These are phyloP conservation scores for Fraxinus xanthoxyloides DNA, from an alignment of 305 asterid genomes.

Conservation along the genomic window DNA sequence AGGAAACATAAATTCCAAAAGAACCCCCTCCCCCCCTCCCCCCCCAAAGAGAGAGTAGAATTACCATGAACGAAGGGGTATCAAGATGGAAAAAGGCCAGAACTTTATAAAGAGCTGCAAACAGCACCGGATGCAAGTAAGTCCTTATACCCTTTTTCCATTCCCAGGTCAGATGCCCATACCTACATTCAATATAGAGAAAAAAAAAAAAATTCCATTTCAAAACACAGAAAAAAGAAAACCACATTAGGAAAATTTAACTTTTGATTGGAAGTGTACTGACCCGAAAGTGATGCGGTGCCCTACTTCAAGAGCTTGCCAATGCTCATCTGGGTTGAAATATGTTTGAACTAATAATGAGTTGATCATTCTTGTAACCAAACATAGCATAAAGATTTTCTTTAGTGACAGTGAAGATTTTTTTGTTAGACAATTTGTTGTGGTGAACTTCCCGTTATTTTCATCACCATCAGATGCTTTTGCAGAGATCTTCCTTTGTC, in stretches of 20 bases:
- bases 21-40: not conserved
- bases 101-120: slow-evolving; percentile 75
- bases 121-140: slow-evolving; percentile 78
- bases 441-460: not conserved
- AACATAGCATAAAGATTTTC: slow-evolving; percentile 44
- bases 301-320: slow-evolving; percentile 89
- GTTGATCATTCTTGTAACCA: slow-evolving; percentile 42
- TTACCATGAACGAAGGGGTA: slow-evolving; percentile 83
- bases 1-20: not conserved
- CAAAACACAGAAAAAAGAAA: not conserved
- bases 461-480: not conserved
- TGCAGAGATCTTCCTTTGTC: slow-evolving; percentile 15
- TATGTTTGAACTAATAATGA: slow-evolving; percentile 85
- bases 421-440: not conserved
- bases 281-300: slow-evolving; percentile 65
- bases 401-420: slow-evolving; percentile 10
- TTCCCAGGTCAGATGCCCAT: slow-evolving; percentile 98
- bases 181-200: slow-evolving; percentile 35
- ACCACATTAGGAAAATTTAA: too few species aligned
- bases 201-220: not conserved
- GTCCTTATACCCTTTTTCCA: slow-evolving; percentile 86
- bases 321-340: slow-evolving; percentile 97
- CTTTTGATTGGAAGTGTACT: not conserved
- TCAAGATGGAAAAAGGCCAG: slow-evolving; percentile 64
- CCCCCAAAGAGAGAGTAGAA: not conserved